Base-by-base conservation (phyloP, 768 basidiomycete genomes). In the Favolaschia claudopus region DNA sequence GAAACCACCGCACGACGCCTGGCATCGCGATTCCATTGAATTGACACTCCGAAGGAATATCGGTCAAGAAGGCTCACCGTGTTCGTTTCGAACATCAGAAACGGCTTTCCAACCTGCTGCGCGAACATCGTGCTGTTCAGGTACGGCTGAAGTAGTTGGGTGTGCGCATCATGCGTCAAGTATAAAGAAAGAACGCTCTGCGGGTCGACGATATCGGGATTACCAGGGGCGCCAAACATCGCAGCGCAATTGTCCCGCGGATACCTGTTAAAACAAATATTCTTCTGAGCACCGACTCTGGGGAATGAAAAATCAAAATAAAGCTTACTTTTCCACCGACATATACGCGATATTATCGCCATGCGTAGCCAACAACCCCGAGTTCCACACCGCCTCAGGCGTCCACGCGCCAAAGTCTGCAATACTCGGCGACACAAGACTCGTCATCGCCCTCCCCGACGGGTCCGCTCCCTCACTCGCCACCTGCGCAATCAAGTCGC, bases 61-160 rank as follows among this genome's bases (percentile, higher is more conserved):
- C n/a, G n/a, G n/a, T n/a, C n/a, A n/a, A n/a, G n/a, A n/a, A 36
- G n/a, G 38, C 34, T 7, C 9, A 47, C 60, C 3, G 40, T 45
- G 40, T 61, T 61, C 2, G 81, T 84, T 69, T 86, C 84, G 62
- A 84, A 75, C 81, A 86, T 83, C 48, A 82, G 63, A 55, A 84
- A 70, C 32, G 79, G 80, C 65, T 76, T 75, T 13, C 68, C 68
- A 3, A 39, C 51, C 10, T 72, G 64, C 46, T 75, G 69, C 10
- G 79, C 77, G 44, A 70, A 64, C n/a, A 45, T 45, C 0, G 77
- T 70, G 5, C 74, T 72, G 43, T 72, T 74, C 6, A 77, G 46
- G 67, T 83, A 84, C 17, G 72, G 71, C 15, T 38, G 53, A 7
- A 79, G 69, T 46, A 81, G 72, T 17, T 62, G 49, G 12, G 69